Conservation (phyloP, 2,329 filamentous ascomycete species). For the Aureobasidium sp. region DNA sequence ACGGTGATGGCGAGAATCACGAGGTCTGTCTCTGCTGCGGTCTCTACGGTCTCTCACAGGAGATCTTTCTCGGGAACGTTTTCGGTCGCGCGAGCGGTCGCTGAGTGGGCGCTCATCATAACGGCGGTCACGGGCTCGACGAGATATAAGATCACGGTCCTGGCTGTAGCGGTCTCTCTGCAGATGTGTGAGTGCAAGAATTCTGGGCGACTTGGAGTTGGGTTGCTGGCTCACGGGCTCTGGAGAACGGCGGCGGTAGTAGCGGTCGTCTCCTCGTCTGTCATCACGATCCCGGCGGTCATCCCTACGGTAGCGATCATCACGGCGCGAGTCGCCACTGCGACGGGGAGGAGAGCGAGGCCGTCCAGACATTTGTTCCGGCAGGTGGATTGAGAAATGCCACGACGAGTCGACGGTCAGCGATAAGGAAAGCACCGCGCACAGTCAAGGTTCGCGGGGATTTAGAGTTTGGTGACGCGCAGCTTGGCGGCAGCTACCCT, state of each 20-base stretch:
- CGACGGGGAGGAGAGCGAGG: conserved; percentile 15
- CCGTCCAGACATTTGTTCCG: conserved; percentile 11
- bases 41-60: conserved; percentile 22
- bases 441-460: background rate
- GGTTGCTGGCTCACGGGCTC: conserved; percentile 28
- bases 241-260: conserved; percentile 49
- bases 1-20: conserved; percentile 66
- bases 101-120: conserved; percentile 35
- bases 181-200: conserved; percentile 35
- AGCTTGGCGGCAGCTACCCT: background rate
- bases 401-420: too few species aligned
- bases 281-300: conserved; percentile 19
- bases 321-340: conserved; percentile 17
- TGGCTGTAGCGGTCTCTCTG: conserved; percentile 42
- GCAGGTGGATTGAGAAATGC: too few species aligned
- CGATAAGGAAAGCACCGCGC: too few species aligned
- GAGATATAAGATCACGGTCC: conserved; percentile 50
- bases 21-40: conserved; percentile 59
- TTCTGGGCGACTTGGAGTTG: conserved; percentile 14
- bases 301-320: conserved; percentile 22
- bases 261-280: conserved; percentile 14
- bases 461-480: background rate
- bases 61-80: conserved; percentile 56
- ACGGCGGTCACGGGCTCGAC: conserved; percentile 50
- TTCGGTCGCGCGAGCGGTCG: conserved; percentile 59